phyloP scores from a whole-genome alignment of 768 basidiomycete species.

The Termitomyces sp. region DNA sequence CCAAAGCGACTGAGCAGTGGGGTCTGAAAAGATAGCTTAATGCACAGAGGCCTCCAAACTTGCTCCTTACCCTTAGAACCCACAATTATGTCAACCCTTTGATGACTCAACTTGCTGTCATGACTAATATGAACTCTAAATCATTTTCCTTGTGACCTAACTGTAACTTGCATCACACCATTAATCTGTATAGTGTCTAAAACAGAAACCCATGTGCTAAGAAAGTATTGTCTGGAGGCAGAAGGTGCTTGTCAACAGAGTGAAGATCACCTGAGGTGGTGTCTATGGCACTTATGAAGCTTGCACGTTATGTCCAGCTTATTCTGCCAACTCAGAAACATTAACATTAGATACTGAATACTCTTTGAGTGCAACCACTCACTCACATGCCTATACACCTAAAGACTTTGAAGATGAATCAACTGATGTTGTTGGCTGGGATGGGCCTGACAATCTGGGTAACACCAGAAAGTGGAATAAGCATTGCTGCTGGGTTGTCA shows the following conservation, averaged over 20 bases:
- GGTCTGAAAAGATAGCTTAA: too few species aligned
- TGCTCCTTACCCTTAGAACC: too few species aligned
- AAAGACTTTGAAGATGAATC: neutral
- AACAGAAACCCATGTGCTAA: neutral
- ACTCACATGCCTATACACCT: neutral
- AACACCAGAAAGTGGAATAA: constrained; percentile 39
- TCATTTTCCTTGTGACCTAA: too few species aligned
- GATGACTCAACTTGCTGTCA: too few species aligned
- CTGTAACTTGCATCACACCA: too few species aligned
- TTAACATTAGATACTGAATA: constrained; percentile 2
- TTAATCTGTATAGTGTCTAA: too few species aligned
- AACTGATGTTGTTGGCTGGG: constrained; percentile 20
- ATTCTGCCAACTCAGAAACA: constrained; percentile 1
- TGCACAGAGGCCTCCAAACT: too few species aligned
- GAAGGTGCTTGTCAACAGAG: neutral
- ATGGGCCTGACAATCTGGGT: constrained; percentile 20
- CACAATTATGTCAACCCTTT: too few species aligned
- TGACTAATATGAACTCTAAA: too few species aligned
- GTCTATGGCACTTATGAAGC: neutral
- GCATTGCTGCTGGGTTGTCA: constrained; percentile 40
- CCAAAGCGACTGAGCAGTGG: too few species aligned
- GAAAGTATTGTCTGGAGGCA: neutral
- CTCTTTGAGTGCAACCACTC: neutral
- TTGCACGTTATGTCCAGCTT: neutral
- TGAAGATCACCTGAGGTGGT: neutral